Evolutionary conservation across 805 yeast species (phyloP).

Genomic region (Candida bentonensis): DNA sequence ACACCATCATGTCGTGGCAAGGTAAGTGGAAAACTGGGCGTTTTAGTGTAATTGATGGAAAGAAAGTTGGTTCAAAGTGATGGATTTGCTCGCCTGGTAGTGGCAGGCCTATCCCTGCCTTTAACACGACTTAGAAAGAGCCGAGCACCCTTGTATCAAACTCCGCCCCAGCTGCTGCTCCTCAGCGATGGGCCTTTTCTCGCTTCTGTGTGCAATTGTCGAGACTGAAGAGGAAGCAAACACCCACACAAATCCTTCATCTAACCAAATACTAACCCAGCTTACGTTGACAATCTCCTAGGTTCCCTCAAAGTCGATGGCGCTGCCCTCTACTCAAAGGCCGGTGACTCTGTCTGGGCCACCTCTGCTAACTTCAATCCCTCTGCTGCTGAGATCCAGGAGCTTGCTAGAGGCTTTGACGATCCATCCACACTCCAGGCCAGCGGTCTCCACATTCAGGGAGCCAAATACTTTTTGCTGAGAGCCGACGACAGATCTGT

Average conservation of each 20-base stretch:
- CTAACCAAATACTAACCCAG: slow-evolving; percentile 26
- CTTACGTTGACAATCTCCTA: slow-evolving; percentile 87
- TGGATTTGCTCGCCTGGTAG: too few relatives aligned
- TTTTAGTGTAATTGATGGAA: too few relatives aligned
- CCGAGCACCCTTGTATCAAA: too few relatives aligned
- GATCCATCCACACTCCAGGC: slow-evolving; percentile 71
- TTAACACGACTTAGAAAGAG: too few relatives aligned
- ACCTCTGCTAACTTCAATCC: slow-evolving; percentile 53
- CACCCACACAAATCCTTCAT: slow-evolving; percentile 8
- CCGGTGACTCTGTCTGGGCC: slow-evolving; percentile 95
- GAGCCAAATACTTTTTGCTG: slow-evolving; percentile 75
- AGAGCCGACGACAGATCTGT: slow-evolving; percentile 87
- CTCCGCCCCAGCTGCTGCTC: too few relatives aligned
- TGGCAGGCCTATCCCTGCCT: too few relatives aligned
- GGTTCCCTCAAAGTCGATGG: slow-evolving; percentile 80
- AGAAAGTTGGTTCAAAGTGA: too few relatives aligned
- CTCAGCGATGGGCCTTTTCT: too few relatives aligned
- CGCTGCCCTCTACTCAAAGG: slow-evolving; percentile 87
- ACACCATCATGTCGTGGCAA: slow-evolving; percentile 20
- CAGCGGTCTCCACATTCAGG: slow-evolving; percentile 72
- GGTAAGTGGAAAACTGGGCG: too few relatives aligned
- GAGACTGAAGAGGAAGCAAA: too few relatives aligned
- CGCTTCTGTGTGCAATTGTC: too few relatives aligned
- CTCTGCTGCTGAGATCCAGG: slow-evolving; percentile 54
- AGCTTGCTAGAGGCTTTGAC: slow-evolving; percentile 64